Conservation (phyloP, 2,329 filamentous ascomycete species). For the Esteya vermicola region DNA sequence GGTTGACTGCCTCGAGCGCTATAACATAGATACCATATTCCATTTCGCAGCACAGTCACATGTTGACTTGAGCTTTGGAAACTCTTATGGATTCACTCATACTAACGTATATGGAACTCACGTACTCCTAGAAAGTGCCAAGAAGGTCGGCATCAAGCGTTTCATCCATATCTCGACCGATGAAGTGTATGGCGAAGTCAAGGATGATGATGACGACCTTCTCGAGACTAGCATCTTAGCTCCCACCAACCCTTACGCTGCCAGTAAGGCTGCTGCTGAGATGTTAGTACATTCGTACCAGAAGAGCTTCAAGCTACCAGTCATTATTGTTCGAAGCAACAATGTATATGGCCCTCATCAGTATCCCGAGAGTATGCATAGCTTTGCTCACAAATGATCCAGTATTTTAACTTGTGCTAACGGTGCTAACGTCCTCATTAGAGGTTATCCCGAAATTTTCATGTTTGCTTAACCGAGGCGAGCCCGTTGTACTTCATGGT, state of each 20-base stretch:
- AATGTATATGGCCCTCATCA: slow-evolving; percentile 80
- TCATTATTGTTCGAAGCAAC: slow-evolving; percentile 69
- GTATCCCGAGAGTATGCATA: slow-evolving; percentile 60
- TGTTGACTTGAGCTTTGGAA: slow-evolving; percentile 70
- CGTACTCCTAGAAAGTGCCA: slow-evolving; percentile 62
- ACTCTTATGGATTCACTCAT: slow-evolving; percentile 68
- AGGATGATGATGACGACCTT: slow-evolving; percentile 55
- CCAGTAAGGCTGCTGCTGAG: slow-evolving; percentile 68
- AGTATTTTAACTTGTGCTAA: background rate
- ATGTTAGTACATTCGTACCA: slow-evolving; percentile 81
- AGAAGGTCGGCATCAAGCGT: slow-evolving; percentile 53
- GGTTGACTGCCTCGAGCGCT: slow-evolving; percentile 52
- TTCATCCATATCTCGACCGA: slow-evolving; percentile 79
- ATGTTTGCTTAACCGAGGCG: slow-evolving; percentile 51
- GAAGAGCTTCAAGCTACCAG: slow-evolving; percentile 68
- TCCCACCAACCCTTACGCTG: slow-evolving; percentile 71
- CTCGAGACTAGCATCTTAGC: slow-evolving; percentile 60
- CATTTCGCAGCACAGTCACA: slow-evolving; percentile 81
- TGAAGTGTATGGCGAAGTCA: slow-evolving; percentile 73
- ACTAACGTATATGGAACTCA: slow-evolving; percentile 80
- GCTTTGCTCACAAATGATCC: background rate
- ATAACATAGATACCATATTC: slow-evolving; percentile 66
- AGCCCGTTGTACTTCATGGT: slow-evolving; percentile 61
- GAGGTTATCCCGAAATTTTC: slow-evolving; percentile 78
- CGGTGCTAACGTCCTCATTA: slow-evolving; percentile 17